Evolutionary conservation across 495 filamentous ascomycete species (phyloP), one percentile per base, ranked within the genome.

Genomic region (Penicillium subrubescens): DNA sequence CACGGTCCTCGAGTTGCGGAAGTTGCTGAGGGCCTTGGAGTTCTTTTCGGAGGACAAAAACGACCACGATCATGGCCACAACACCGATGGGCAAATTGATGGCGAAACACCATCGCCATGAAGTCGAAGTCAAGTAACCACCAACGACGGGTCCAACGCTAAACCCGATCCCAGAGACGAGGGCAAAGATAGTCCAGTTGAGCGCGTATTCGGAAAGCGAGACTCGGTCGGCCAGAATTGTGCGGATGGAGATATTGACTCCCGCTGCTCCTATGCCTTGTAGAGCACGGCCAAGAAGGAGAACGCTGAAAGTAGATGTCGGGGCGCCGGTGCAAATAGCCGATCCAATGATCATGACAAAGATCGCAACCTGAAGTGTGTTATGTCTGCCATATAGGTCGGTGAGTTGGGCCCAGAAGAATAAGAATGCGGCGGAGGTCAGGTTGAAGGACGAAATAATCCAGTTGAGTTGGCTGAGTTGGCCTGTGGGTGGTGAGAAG

Each of bases 371-470:
- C 61, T 85, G 83, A 1, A 87, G 73, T 2, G 76, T 69, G 7
- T 67, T 68, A 61, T 84, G 81, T 7, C 86, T 80, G 7, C 86
- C 86, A 63, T 86, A 88, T 41, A 88, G 75, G 63, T 89, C 86
- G 48, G 85, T 75, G 35, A 86, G 74, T 65, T 89, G 86, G 17
- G 82, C 85, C 71, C 82, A 87, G 61, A 83, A 78, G n/a, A 87
- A 87, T 6, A 88, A 84, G 68, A 88, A 88, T 19, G 86, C 79
- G 15, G 86, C 81, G 0, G 84, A 81, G n/a, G 85, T 86, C 5
- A 90, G 77, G 62, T 82, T 88, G 72, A 86, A 89, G 19, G 85
- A 76, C 0, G 86, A 84, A 54, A 89, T 80, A 67, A 89, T 87
- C 86, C 86, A 89, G 67, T 87, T 88, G 8, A 88, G 75, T 63